Conservation (phyloP, 257 asterid genomes). For the Solanum chilense region DNA sequence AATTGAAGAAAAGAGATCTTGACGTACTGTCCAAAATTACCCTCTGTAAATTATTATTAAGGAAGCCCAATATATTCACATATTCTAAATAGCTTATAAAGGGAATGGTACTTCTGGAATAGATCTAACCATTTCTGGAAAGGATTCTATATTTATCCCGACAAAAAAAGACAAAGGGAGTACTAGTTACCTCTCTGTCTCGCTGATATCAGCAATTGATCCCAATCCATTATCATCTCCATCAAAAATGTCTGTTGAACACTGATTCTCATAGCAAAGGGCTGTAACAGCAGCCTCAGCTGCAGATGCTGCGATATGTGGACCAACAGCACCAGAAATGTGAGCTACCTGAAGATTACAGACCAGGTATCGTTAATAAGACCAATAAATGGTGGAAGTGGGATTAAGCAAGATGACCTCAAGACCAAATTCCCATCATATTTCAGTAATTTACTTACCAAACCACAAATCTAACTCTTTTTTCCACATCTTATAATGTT, state of each 20-base stretch:
- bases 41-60: not conserved
- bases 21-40: not conserved
- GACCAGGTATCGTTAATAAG: not conserved
- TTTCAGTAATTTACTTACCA: not conserved
- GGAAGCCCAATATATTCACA: not conserved
- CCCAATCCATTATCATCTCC: slow-evolving; percentile 33
- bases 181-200: slow-evolving; percentile 36
- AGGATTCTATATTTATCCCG: not conserved
- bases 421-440: not conserved
- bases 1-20: not conserved
- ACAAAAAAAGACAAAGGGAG: not conserved
- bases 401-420: not conserved
- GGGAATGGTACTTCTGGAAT: not conserved
- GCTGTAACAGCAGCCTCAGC: slow-evolving; percentile 88
- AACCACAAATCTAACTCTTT: not conserved
- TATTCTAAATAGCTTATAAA: slow-evolving; percentile 24
- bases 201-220: slow-evolving; percentile 27
- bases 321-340: slow-evolving; percentile 65
- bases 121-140: not conserved
- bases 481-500: not conserved
- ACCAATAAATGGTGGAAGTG: not conserved
- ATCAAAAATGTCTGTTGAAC: slow-evolving; percentile 67
- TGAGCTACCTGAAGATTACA: slow-evolving; percentile 47
- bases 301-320: slow-evolving; percentile 61
- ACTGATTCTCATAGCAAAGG: slow-evolving; percentile 82